Evolutionary conservation across 768 basidiomycete genomes (phyloP).

Genomic region (Clitopilus hobsonii): DNA sequence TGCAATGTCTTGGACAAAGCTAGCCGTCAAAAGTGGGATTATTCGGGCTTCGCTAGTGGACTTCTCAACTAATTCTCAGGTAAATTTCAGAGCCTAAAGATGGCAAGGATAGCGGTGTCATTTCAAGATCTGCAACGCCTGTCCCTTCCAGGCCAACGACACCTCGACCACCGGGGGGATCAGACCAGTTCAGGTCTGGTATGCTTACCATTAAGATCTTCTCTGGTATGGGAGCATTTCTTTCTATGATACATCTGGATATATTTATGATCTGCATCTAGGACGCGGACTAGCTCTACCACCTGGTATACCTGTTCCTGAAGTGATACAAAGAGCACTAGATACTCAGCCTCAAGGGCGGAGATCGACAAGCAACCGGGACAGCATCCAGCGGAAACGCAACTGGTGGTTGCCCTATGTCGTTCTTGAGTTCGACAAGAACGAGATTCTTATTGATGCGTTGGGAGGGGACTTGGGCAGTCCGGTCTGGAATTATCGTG

Average conservation of each 20-base stretch:
- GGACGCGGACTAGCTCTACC: constrained; percentile 82
- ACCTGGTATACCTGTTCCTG: constrained; percentile 74
- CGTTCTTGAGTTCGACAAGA: constrained; percentile 97
- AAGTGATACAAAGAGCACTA: constrained; percentile 80
- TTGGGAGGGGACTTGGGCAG: constrained; percentile 87
- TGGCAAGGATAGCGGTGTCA: constrained; percentile 59
- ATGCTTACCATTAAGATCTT: constrained; percentile 96
- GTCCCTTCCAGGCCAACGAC: constrained; percentile 80
- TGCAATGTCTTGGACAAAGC: constrained; percentile 55
- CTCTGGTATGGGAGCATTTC: constrained; percentile 57
- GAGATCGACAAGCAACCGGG: constrained; percentile 69
- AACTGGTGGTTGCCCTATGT: constrained; percentile 97
- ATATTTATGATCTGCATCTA: constrained; percentile 12
- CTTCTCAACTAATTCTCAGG: constrained; percentile 5
- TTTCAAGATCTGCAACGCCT: constrained; percentile 77
- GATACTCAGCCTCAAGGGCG: constrained; percentile 51
- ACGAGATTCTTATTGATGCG: constrained; percentile 94
- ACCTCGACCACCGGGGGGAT: constrained; percentile 51
- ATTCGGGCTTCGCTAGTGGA: constrained; percentile 3
- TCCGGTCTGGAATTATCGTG: constrained; percentile 94
- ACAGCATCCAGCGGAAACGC: constrained; percentile 89
- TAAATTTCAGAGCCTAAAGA: constrained; percentile 67
- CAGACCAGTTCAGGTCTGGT: constrained; percentile 76
- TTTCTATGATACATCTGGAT: not conserved
- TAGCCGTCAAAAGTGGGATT: constrained; percentile 35